These are phyloP conservation scores for Cerioporus squamosus DNA, from an alignment of 1,284 basidiomycete species.

Conservation along the genomic window DNA sequence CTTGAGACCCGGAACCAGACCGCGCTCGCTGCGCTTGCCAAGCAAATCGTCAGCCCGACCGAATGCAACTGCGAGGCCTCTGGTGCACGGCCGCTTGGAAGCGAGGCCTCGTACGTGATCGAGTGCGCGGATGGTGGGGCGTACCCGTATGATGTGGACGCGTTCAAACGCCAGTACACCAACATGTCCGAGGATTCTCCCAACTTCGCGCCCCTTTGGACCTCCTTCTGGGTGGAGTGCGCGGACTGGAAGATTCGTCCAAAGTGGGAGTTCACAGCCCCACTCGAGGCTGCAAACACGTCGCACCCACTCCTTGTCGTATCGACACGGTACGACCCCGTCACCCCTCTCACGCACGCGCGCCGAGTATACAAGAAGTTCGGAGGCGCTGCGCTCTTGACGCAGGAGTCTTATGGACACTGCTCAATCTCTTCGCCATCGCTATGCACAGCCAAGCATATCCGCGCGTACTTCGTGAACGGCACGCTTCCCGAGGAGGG, in stretches of 20 bases:
- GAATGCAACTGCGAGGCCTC: constrained; percentile 38
- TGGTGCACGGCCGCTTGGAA: constrained; percentile 10
- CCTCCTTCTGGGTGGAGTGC: constrained; percentile 12
- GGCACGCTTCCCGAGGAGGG: constrained; percentile 47
- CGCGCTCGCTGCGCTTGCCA: constrained; percentile 31
- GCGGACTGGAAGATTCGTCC: constrained; percentile 18
- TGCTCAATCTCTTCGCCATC: constrained; percentile 46
- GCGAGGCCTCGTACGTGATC: constrained; percentile 38
- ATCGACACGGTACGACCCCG: constrained; percentile 26
- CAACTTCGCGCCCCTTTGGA: constrained; percentile 31
- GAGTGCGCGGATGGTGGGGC: constrained; percentile 46
- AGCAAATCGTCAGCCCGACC: constrained; percentile 17
- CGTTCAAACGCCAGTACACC: constrained; percentile 26
- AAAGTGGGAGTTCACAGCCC: constrained; percentile 22
- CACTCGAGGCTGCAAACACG: constrained; percentile 20
- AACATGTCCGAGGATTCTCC: constrained; percentile 39
- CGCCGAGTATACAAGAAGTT: constrained; percentile 19
- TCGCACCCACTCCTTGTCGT: constrained; percentile 34
- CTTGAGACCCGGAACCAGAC: constrained; percentile 41
- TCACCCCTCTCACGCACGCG: constrained; percentile 23
- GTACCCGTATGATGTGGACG: constrained; percentile 23
- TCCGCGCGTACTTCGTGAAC: constrained; percentile 45
- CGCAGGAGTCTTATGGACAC: constrained; percentile 36
- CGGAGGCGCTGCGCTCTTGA: constrained; percentile 20
- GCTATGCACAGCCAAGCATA: constrained; percentile 44